phyloP scores from a whole-genome alignment of 352 stramenopile genomes.

The Pilasporangium apinafurcum region DNA sequence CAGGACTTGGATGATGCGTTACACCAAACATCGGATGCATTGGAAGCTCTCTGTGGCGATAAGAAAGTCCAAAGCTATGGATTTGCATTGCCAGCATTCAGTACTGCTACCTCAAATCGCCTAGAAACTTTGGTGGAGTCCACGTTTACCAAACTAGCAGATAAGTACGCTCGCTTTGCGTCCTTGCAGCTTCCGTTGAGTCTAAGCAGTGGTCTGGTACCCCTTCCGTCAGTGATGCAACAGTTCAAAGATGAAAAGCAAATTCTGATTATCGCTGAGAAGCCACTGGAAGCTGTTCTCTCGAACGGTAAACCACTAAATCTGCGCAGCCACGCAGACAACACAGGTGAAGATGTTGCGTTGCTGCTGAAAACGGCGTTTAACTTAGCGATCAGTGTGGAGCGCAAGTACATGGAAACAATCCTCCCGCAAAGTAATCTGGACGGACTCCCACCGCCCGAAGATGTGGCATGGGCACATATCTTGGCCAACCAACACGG shows the following conservation, averaged over 20 bases:
- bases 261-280: slow-evolving; percentile 59
- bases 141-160: slow-evolving; percentile 27
- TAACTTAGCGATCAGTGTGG: slow-evolving; percentile 72
- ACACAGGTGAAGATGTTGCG: slow-evolving; percentile 60
- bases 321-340: slow-evolving; percentile 30
- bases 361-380: slow-evolving; percentile 75
- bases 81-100: slow-evolving; percentile 38
- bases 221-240: slow-evolving; percentile 20
- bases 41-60: slow-evolving; percentile 32
- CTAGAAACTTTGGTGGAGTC: slow-evolving; percentile 41
- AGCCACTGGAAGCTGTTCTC: slow-evolving; percentile 53
- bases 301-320: slow-evolving; percentile 57
- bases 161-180: slow-evolving; percentile 38
- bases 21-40: slow-evolving; percentile 14
- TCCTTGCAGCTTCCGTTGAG: slow-evolving; percentile 58
- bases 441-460: slow-evolving; percentile 27
- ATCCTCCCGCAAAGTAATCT: slow-evolving; percentile 36
- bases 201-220: slow-evolving; percentile 23
- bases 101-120: no score
- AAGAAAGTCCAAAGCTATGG: slow-evolving; percentile 61
- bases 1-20: slow-evolving; percentile 25
- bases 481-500: slow-evolving; percentile 77
- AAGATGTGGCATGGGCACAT: slow-evolving; percentile 76
- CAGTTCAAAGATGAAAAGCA: slow-evolving; percentile 38
- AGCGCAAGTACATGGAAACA: slow-evolving; percentile 75